Percentiles rank a stretch among this genome's conserved stretches.
These are phyloP conservation scores for Diaporthe citrichinensis DNA, from an alignment of 2,329 filamentous ascomycete genomes.

Conservation along the genomic window DNA sequence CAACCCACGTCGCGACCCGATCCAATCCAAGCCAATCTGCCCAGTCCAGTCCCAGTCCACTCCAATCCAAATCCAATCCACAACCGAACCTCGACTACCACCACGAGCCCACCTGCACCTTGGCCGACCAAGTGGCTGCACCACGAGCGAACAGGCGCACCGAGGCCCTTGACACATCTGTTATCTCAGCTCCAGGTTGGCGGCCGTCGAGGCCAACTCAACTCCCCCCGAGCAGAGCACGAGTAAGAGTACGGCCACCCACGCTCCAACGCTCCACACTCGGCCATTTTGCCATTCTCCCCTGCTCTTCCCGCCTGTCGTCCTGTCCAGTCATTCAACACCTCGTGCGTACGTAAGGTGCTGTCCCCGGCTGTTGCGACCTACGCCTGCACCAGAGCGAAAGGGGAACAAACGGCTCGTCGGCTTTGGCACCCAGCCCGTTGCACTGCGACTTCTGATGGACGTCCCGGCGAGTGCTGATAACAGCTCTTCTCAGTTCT, in stretches of 20 bases:
- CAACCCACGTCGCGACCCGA: constrained; percentile 33
- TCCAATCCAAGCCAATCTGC: constrained; percentile 34
- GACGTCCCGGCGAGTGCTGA: constrained; percentile 42
- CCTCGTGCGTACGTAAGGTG: constrained; percentile 41
- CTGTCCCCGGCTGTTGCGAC: constrained; percentile 39
- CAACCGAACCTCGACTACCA: constrained; percentile 29
- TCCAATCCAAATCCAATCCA: constrained; percentile 29
- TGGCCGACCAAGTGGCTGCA: constrained; percentile 23
- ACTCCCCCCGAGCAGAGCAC: constrained; percentile 34
- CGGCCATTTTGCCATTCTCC: constrained; percentile 41
- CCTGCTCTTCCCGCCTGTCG: constrained; percentile 35
- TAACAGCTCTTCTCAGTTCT: constrained; percentile 40
- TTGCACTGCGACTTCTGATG: constrained; percentile 35
- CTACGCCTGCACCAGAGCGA: constrained; percentile 32
- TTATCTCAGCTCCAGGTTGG: constrained; percentile 43
- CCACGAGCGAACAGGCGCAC: constrained; percentile 10
- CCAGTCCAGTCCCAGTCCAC: constrained; percentile 18
- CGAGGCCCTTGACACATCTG: constrained; percentile 34
- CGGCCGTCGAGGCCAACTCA: constrained; percentile 44
- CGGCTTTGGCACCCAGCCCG: constrained; percentile 20
- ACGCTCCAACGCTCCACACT: constrained; percentile 38
- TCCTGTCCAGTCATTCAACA: constrained; percentile 37
- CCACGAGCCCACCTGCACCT: constrained; percentile 27
- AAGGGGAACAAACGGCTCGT: constrained; percentile 37
- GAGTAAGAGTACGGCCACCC: constrained; percentile 41